Evolutionary conservation across 306 rosid genomes (phyloP).

Genomic region (Carpinus viminea): DNA sequence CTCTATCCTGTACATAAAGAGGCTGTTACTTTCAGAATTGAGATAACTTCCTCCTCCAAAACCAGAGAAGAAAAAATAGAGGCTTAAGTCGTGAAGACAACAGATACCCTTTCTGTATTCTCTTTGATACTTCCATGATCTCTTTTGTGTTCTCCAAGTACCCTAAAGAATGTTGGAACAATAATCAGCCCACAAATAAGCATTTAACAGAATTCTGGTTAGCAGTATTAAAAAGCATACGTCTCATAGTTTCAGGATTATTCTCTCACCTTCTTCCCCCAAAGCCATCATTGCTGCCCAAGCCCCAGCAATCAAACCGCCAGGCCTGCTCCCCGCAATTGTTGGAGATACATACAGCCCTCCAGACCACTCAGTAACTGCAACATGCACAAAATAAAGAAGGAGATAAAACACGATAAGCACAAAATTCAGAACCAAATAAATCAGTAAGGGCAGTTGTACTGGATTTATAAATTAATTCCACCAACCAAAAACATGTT

Average conservation of each 20-base stretch:
- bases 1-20: constrained; percentile 58
- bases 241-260: constrained; percentile 3
- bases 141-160: constrained; percentile 78
- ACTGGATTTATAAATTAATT: not conserved
- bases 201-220: constrained; percentile 15
- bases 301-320: constrained; percentile 91
- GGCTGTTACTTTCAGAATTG: constrained; percentile 15
- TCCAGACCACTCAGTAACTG: constrained; percentile 98
- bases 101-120: constrained; percentile 63
- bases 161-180: constrained; percentile 49
- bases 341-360: constrained; percentile 95
- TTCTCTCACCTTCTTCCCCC: constrained; percentile 73
- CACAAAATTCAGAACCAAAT: constrained; percentile 1
- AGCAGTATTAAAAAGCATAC: constrained; percentile 19
- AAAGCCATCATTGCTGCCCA: constrained; percentile 97
- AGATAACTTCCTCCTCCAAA: constrained; percentile 6
- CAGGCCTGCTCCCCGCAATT: constrained; percentile 97
- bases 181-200: constrained; percentile 22
- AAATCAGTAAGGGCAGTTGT: not conserved
- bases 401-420: not conserved
- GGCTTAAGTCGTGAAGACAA: not conserved
- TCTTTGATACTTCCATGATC: constrained; percentile 78
- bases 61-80: not conserved
- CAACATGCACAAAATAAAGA: constrained; percentile 25
- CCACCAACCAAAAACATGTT: constrained; percentile 18